Evolutionary conservation across 177 flowering plant genomes (phyloP).

Genomic region (Vitis hybrid): DNA sequence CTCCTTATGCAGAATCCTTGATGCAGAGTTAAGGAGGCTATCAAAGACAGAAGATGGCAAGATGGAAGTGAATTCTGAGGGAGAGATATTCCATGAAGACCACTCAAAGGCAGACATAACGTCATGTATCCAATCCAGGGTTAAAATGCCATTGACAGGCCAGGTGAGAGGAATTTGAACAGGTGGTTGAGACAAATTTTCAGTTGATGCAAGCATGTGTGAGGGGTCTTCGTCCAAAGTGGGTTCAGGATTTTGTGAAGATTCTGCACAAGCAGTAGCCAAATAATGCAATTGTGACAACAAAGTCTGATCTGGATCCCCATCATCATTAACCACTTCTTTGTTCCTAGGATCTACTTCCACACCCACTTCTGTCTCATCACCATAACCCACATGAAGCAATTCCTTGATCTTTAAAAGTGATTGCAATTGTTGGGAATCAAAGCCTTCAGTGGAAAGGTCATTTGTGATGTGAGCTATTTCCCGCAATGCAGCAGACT

Average conservation of each 20-base stretch:
- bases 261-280: no score
- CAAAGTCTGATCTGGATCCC: no score
- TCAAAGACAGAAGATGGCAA: constrained; percentile 19
- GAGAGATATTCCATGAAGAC: constrained; percentile 12
- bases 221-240: no score
- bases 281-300: no score
- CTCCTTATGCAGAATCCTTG: constrained; percentile 18
- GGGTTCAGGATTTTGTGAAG: no score
- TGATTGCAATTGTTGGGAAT: neutral
- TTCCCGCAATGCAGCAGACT: no score
- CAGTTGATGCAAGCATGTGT: neutral
- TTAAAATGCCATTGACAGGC: constrained; percentile 22
- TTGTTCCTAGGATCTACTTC: constrained; percentile 1
- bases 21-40: constrained; percentile 7
- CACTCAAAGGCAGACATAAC: constrained; percentile 16
- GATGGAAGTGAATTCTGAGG: constrained; percentile 13
- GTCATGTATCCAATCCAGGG: constrained; percentile 20
- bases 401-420: constrained; percentile 9
- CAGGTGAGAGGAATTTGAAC: constrained; percentile 9
- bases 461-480: no score
- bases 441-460: neutral
- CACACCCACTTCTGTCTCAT: constrained; percentile 9
- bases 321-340: constrained; percentile 5
- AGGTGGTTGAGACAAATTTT: neutral
- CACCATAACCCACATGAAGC: neutral